phyloP scores from a whole-genome alignment of 2,329 filamentous ascomycete genomes.

The Phialophora verrucosa region DNA sequence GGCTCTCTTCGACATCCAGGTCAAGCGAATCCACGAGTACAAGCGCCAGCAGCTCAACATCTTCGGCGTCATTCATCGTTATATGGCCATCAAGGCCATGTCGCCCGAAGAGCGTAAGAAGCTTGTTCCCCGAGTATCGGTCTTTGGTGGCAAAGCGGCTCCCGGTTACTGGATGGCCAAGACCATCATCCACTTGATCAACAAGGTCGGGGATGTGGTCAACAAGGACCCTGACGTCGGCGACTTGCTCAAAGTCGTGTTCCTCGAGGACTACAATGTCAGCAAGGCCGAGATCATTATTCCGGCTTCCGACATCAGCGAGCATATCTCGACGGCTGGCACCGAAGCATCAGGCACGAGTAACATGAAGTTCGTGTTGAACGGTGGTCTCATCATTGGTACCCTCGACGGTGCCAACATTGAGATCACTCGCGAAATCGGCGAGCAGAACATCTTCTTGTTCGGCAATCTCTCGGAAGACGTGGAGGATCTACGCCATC shows the following conservation, averaged over 20 bases:
- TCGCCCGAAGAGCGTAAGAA: constrained; percentile 83
- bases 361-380: constrained; percentile 99
- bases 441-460: constrained; percentile 97
- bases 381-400: constrained; percentile 95
- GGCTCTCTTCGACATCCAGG: constrained; percentile 93
- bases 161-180: constrained; percentile 99
- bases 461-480: constrained; percentile 96
- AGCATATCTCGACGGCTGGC: constrained; percentile 97
- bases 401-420: constrained; percentile 98
- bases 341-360: constrained; percentile 88
- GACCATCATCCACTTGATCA: constrained; percentile 96
- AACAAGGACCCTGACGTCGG: constrained; percentile 93
- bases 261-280: constrained; percentile 98
- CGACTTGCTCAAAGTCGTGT: constrained; percentile 94
- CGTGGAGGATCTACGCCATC: constrained; percentile 92
- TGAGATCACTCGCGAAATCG: constrained; percentile 96
- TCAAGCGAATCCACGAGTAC: constrained; percentile 99
- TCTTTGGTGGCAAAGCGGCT: constrained; percentile 97
- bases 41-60: constrained; percentile 99
- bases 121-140: constrained; percentile 83
- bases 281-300: constrained; percentile 98
- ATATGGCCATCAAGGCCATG: constrained; percentile 86
- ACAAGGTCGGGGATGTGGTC: constrained; percentile 85
- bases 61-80: constrained; percentile 95
- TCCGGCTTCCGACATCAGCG: constrained; percentile 93